phyloP scores from a whole-genome alignment of 2,329 filamentous ascomycete genomes.

The Stagonosporopsis vannaccii region DNA sequence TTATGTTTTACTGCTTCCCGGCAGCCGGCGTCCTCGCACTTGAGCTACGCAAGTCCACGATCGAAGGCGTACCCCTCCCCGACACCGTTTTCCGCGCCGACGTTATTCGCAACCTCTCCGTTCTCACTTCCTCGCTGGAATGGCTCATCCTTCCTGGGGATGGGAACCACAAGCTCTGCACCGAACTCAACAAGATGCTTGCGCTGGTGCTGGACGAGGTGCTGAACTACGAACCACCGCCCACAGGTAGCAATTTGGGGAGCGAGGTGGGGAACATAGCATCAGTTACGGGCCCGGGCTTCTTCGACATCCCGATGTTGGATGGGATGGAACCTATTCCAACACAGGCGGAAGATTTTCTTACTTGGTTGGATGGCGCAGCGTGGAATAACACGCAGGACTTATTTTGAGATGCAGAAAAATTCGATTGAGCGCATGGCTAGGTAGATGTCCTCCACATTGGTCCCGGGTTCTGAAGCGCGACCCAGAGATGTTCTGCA shows the following conservation, averaged over 20 bases:
- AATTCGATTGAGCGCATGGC: not conserved
- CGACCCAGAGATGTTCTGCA: no score
- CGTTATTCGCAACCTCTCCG: conserved; percentile 46
- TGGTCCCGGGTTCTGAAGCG: not conserved
- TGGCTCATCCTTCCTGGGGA: conserved; percentile 46
- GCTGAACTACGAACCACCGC: conserved; percentile 44
- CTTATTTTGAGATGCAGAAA: conserved; percentile 15
- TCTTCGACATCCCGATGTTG: conserved; percentile 46
- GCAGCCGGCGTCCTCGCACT: conserved; percentile 45
- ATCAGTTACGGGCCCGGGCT: conserved; percentile 31
- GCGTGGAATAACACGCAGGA: conserved; percentile 44
- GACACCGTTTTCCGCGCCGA: conserved; percentile 43
- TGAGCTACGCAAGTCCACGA: conserved; percentile 44
- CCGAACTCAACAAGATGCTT: conserved; percentile 48
- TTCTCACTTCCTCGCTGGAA: conserved; percentile 46
- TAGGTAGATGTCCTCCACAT: not conserved
- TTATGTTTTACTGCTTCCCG: conserved; percentile 48
- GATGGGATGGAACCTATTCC: conserved; percentile 49
- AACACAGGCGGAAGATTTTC: conserved; percentile 45
- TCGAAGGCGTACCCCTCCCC: conserved; percentile 41
- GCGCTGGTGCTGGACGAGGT: conserved; percentile 45
- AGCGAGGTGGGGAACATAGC: conserved; percentile 13
- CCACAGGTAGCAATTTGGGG: conserved; percentile 24
- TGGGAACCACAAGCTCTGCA: conserved; percentile 47
- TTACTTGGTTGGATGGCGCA: conserved; percentile 48